Conservation (phyloP, 2,329 filamentous ascomycete species). For the Helminthosporium solani region DNA sequence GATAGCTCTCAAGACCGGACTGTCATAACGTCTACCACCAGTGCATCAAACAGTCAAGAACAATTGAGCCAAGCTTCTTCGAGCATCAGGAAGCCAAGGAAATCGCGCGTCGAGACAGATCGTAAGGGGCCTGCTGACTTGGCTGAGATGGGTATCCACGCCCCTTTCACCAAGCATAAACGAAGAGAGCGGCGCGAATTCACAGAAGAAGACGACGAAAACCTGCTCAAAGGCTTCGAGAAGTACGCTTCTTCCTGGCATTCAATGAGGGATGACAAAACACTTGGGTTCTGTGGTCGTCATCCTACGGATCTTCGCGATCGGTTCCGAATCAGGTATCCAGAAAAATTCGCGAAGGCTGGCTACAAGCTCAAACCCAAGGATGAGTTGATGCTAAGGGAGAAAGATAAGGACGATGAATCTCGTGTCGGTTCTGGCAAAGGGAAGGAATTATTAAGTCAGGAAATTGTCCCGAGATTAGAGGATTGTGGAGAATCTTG, state of each 20-base stretch:
- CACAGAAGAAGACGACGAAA: conserved; percentile 58
- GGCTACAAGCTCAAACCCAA: conserved; percentile 45
- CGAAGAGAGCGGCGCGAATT: conserved; percentile 58
- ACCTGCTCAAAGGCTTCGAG: conserved; percentile 59
- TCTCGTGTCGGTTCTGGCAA: not conserved
- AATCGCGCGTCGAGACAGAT: conserved; percentile 16
- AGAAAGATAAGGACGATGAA: conserved; percentile 22
- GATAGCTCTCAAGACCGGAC: not conserved
- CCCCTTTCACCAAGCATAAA: conserved; percentile 51
- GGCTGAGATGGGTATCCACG: conserved; percentile 50
- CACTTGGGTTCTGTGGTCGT: conserved; percentile 53
- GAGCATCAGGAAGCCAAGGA: not conserved
- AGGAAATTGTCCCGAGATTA: conserved; percentile 1
- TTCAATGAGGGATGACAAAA: conserved; percentile 56
- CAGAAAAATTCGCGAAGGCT: conserved; percentile 56
- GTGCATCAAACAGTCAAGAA: conserved; percentile 2
- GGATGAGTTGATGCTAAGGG: conserved; percentile 20
- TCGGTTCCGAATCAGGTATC: conserved; percentile 61
- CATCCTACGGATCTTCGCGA: conserved; percentile 61
- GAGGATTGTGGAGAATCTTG: not conserved
- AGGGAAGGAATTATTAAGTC: not conserved
- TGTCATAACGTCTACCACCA: not conserved
- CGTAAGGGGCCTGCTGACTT: conserved; percentile 35
- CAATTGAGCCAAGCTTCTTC: not conserved
- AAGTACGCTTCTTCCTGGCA: conserved; percentile 63